These are phyloP conservation scores for Starmerella scarabaei DNA, from an alignment of 805 yeast species.

Conservation along the genomic window DNA sequence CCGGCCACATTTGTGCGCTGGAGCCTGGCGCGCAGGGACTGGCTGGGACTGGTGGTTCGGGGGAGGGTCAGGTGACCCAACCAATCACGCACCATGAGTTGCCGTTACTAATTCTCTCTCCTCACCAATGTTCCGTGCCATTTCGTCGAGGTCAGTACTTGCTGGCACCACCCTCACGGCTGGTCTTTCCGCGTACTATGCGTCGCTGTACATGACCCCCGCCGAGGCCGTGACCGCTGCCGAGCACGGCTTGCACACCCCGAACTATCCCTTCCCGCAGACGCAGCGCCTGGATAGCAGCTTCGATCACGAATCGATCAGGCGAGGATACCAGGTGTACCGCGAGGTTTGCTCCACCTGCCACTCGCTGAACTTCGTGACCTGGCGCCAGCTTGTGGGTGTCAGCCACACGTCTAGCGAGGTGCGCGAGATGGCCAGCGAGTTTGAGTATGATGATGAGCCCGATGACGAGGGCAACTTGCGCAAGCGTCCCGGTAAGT, in stretches of 20 bases:
- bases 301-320: conserved; percentile 87
- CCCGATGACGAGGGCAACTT: conserved; percentile 95
- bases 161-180: conserved; percentile 17
- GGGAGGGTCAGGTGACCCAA: background rate
- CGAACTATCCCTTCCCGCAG: conserved; percentile 87
- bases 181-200: conserved; percentile 18
- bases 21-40: no score
- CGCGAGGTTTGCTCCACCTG: conserved; percentile 98
- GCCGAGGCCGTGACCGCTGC: conserved; percentile 97
- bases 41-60: no score
- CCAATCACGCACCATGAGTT: conserved; percentile 2
- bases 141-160: conserved; percentile 18
- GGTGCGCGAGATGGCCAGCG: conserved; percentile 87
- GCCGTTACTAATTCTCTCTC: background rate
- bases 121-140: conserved; percentile 15
- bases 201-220: conserved; percentile 29
- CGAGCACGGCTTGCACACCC: conserved; percentile 97
- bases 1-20: no score
- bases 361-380: conserved; percentile 91
- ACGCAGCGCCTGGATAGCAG: conserved; percentile 43
- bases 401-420: conserved; percentile 86
- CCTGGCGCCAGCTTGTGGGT: conserved; percentile 97
- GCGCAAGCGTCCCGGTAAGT: conserved; percentile 94
- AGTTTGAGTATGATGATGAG: conserved; percentile 93
- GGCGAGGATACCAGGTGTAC: conserved; percentile 98